Evolutionary conservation across 257 asterid genomes (phyloP), one percentile per base, ranked within the genome.

Genomic region (Solanum gracilifrons): DNA sequence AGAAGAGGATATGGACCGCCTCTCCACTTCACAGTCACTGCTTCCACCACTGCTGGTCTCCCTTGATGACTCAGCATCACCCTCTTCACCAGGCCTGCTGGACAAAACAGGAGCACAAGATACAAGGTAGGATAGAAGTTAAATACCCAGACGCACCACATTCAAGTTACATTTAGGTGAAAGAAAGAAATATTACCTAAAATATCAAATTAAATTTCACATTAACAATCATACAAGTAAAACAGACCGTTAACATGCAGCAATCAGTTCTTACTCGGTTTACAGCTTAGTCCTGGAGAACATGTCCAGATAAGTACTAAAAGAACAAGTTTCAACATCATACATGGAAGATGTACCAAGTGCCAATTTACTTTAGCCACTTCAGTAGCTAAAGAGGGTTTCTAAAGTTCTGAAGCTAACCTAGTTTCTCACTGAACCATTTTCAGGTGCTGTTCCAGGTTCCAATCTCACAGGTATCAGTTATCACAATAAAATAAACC

Each of bases 51-150:
- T 77, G 75, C 87, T 89, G 32, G 82, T 89, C 89, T 88, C 91
- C 92, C 91, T 92, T 72, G 88, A 82, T 82, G 92, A 90, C 87
- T 93, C 92, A 41, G 92, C 92, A 36, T 82, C 92, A 86, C 80
- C 83, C 88, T 87, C 94, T 90, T 87, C 90, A 73, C 86, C 80
- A 58, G 83, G 62, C 85, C 89, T 92, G 77, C 94, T 93, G 87
- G 85, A 86, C 25, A 60, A 33, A 29, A 74, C 43, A 58, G 23
- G 77, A 79, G 73, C 29, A 87, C 87, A 41, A 87, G 58, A 87
- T 62, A 29, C 39, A 82, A 87, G 46, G 71, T 58, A 37, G n/a
- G 23, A 86, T 31, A 16, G 29, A 16, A 37, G 85, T 74, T 36
- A 33, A 72, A 41, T 80, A 18, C 43, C 71, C 12, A 48, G 11